Percentiles rank a stretch among this genome's conserved stretches.
Conservation (phyloP, 2,329 filamentous ascomycete species). For the Verticillium nubilum region DNA sequence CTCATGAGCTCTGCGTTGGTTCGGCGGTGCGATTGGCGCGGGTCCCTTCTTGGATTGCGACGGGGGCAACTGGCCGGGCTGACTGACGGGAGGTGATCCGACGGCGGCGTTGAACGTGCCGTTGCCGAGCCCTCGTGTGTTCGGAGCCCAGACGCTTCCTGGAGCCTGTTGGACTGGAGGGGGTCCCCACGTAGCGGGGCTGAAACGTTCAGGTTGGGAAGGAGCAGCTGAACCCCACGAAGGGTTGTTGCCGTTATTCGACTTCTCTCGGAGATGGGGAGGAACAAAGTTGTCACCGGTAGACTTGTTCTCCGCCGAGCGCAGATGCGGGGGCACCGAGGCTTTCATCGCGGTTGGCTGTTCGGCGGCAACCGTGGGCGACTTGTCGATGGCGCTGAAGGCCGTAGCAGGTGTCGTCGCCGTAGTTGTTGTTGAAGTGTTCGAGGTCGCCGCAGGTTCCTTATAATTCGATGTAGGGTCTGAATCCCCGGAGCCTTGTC, state of each 20-base stretch:
- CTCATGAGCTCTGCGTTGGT: constrained; percentile 10
- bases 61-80: constrained; percentile 22
- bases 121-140: constrained; percentile 68
- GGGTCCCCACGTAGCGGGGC: constrained; percentile 43
- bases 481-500: constrained; percentile 7
- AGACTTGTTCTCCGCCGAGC: background rate
- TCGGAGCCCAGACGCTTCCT: constrained; percentile 71
- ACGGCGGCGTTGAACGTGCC: constrained; percentile 63
- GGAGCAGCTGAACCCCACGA: constrained; percentile 6
- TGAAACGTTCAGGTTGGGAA: constrained; percentile 40
- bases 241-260: background rate
- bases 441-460: background rate
- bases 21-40: constrained; percentile 38
- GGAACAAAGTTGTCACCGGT: background rate
- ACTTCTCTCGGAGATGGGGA: background rate
- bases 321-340: background rate
- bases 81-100: constrained; percentile 19
- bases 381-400: background rate
- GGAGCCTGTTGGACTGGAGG: constrained; percentile 32
- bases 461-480: constrained; percentile 4
- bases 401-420: background rate
- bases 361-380: background rate
- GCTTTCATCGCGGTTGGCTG: constrained; percentile 1
- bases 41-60: constrained; percentile 29
- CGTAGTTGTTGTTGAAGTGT: constrained; percentile 2